Evolutionary conservation across 352 stramenopile species (phyloP).

Genomic region (Globisporangium radiosum): DNA sequence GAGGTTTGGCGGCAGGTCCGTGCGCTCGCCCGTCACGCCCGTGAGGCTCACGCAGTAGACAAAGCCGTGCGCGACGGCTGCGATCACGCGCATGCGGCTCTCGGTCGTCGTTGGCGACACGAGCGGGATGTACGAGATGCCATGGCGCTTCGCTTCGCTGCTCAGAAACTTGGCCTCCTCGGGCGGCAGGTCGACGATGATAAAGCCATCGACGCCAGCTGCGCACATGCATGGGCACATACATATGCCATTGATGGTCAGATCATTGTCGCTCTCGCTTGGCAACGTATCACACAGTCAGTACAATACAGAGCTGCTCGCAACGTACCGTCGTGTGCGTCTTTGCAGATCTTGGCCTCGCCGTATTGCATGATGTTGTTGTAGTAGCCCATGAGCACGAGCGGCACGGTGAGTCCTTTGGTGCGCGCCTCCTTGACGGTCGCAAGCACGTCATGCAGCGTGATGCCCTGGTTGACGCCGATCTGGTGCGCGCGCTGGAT

Average conservation of each 20-base stretch:
- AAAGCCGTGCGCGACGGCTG: constrained; percentile 69
- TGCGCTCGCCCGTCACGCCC: constrained; percentile 92
- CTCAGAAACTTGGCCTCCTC: constrained; percentile 92
- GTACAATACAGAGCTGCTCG: too few relatives aligned
- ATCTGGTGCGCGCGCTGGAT: constrained; percentile 95
- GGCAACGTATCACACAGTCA: too few relatives aligned
- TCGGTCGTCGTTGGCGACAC: constrained; percentile 97
- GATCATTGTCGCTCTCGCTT: too few relatives aligned
- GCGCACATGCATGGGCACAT: constrained; percentile 3
- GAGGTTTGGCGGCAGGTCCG: constrained; percentile 89
- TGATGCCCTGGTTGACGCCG: constrained; percentile 92
- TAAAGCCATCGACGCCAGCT: constrained; percentile 95
- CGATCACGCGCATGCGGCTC: constrained; percentile 85
- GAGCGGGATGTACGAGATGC: constrained; percentile 94
- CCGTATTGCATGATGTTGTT: constrained; percentile 98
- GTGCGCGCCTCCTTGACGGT: constrained; percentile 89
- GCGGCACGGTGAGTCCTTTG: constrained; percentile 90
- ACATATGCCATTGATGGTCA: neutral
- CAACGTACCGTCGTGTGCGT: constrained; percentile 57
- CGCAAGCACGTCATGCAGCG: constrained; percentile 88
- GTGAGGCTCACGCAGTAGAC: constrained; percentile 86
- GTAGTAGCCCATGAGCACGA: constrained; percentile 99
- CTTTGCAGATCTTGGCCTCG: constrained; percentile 85
- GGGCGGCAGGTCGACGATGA: constrained; percentile 97
- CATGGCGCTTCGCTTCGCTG: constrained; percentile 84